Conservation (phyloP, 768 basidiomycete genomes). For the Amanita molliuscula region DNA sequence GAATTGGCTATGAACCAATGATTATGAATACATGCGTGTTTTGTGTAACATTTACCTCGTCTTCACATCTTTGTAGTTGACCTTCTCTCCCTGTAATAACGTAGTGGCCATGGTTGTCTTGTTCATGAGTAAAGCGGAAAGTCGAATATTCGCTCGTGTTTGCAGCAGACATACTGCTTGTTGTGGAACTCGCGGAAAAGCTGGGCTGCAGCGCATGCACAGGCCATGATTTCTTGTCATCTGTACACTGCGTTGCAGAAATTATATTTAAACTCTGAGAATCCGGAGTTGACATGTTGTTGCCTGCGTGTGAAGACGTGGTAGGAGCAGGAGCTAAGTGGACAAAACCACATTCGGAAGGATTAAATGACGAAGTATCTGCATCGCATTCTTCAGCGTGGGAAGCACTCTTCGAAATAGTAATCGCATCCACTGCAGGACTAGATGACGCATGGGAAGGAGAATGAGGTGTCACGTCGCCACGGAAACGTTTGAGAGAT, state of each 20-base stretch:
- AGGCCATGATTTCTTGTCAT: neutral
- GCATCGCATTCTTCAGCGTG: slow-evolving; percentile 2
- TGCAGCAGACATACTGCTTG: neutral
- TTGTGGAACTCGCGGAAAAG: neutral
- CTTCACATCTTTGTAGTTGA: slow-evolving; percentile 55
- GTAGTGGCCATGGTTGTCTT: slow-evolving; percentile 60
- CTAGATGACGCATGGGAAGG: neutral
- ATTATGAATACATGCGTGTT: neutral
- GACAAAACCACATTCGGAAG: slow-evolving; percentile 30
- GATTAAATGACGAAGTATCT: slow-evolving; percentile 22
- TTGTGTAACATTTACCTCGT: slow-evolving; percentile 40
- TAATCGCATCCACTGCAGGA: too few relatives aligned
- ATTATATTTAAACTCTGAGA: neutral
- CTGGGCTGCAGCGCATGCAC: neutral
- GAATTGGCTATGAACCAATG: slow-evolving; percentile 47
- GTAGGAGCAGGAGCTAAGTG: slow-evolving; percentile 27
- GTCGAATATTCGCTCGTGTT: slow-evolving; percentile 24
- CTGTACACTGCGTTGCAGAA: neutral
- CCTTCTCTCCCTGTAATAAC: slow-evolving; percentile 65
- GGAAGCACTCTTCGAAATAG: too few relatives aligned
- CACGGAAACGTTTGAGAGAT: neutral
- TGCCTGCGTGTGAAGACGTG: neutral
- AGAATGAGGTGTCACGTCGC: neutral
- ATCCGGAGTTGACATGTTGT: neutral
- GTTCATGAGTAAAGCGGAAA: slow-evolving; percentile 53